Evolutionary conservation across 371 early-diverging fungal genomes (phyloP), one percentile per base, ranked within the genome.

Genomic region (Apophysomyces sp.): DNA sequence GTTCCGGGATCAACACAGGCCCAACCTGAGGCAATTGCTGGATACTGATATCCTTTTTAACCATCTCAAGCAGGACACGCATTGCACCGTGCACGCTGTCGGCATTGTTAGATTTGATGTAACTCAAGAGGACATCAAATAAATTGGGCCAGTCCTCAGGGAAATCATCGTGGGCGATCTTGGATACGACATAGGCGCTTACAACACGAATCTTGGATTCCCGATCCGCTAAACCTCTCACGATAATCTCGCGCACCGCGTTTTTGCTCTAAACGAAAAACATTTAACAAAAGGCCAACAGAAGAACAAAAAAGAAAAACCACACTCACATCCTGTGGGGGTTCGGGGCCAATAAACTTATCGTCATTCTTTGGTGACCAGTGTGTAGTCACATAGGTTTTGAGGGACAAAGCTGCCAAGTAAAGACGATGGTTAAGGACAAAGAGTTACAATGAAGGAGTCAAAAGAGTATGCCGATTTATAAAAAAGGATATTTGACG

Each of bases 131-230:
- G 18, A 87, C 80, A 62, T 91, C 88, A 63, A 96, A 86, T 31
- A 98, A 81, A 41, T 91, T 86, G n/a, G 94, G 93, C 98, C 98
- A 98, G 21, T 89, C 82, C 66, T 96, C 97, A 1, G 97, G 96
- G 84, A 94, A 97, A 80, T 98, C 98, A 40, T 89, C 86, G 49
- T 89, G 90, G 2, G 95, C 96, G 68, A 98, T 94, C 60, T 85
- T 88, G 15, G 97, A 91, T 3, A 96, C 83, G 4, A 89, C 90
- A 58, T 90, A 92, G 4, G 96, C 97, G 55, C 80, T 70, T 11
- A 83, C 81, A n/a, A 84, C 84, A 31, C 91, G 77, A 32, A 91
- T 88, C 44, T 81, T 80, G n/a, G 68, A 79, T 44, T 76, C 72
- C 5, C 77, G 76, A 66, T 86, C 88, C 9, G 78, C 70, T 5